Evolutionary conservation across 2,329 filamentous ascomycete species (phyloP).

Genomic region (Cladosporium sphaerospermum): DNA sequence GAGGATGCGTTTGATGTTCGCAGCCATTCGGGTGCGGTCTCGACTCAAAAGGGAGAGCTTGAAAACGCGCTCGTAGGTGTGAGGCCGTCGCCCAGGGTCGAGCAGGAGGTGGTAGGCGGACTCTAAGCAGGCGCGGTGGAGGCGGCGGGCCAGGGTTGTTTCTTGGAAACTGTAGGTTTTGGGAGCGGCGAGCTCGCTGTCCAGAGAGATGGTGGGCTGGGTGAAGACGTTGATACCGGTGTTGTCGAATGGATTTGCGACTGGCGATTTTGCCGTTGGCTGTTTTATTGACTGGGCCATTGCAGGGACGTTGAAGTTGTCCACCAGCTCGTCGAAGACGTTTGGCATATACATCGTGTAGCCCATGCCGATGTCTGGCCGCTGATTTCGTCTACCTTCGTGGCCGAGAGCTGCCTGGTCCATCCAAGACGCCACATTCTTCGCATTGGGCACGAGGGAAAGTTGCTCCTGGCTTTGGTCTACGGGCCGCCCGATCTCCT

Average conservation of each 20-base stretch:
- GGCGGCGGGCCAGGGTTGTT: conserved; percentile 60
- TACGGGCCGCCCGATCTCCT: neutral
- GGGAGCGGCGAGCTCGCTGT: neutral
- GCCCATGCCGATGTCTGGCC: conserved; percentile 19
- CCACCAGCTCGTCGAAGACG: conserved; percentile 1
- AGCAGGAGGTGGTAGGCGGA: conserved; percentile 53
- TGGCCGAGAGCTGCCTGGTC: conserved; percentile 17
- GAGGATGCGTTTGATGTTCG: conserved; percentile 36
- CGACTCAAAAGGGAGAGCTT: conserved; percentile 20
- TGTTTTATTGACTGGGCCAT: conserved; percentile 2
- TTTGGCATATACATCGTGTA: conserved; percentile 20
- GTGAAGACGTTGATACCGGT: neutral
- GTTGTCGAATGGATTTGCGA: neutral
- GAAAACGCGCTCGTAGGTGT: conserved; percentile 22
- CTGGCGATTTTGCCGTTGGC: neutral
- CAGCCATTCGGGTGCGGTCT: conserved; percentile 17
- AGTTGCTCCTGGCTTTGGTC: neutral
- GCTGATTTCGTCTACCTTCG: conserved; percentile 1
- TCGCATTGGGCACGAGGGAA: neutral
- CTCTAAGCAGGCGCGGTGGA: conserved; percentile 63
- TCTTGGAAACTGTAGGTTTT: conserved; percentile 57
- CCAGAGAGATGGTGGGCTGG: neutral
- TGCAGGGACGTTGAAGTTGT: conserved; percentile 3
- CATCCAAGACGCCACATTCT: conserved; percentile 24
- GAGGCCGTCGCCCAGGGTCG: conserved; percentile 35